phyloP scores from a whole-genome alignment of 352 stramenopile genomes.

The Phytophthora pini region DNA sequence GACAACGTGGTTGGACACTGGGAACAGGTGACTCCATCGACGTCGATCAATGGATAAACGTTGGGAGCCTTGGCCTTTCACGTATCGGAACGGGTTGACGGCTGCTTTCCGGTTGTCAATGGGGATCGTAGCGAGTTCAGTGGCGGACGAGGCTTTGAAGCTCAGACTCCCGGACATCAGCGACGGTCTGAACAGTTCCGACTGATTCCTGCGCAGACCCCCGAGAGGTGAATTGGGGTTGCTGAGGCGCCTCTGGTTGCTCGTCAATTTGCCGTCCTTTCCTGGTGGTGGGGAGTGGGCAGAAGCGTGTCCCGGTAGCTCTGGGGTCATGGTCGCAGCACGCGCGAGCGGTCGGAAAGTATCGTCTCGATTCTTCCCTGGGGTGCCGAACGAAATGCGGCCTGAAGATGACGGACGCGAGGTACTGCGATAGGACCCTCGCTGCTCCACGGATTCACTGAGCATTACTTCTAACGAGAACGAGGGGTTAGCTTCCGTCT shows the following conservation, averaged over 20 bases:
- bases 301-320: constrained; percentile 15
- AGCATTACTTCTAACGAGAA: constrained; percentile 35
- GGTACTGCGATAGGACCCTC: constrained; percentile 16
- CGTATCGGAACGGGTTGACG: constrained; percentile 64
- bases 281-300: constrained; percentile 15
- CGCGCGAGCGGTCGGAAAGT: constrained; percentile 37
- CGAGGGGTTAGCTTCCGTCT: constrained; percentile 13
- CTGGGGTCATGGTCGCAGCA: constrained; percentile 41
- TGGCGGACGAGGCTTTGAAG: constrained; percentile 29
- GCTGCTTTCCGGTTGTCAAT: constrained; percentile 19
- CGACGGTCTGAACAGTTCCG: constrained; percentile 37
- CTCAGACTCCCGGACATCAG: constrained; percentile 26
- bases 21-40: constrained; percentile 97
- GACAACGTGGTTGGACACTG: constrained; percentile 45
- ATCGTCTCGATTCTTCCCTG: constrained; percentile 30
- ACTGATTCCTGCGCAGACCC: constrained; percentile 42
- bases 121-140: constrained; percentile 6
- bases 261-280: constrained; percentile 22
- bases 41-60: constrained; percentile 87
- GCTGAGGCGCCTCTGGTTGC: constrained; percentile 28
- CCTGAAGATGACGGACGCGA: constrained; percentile 7
- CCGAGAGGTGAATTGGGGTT: constrained; percentile 31
- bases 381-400: constrained; percentile 22
- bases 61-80: constrained; percentile 40
- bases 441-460: constrained; percentile 26